Conservation (phyloP, 768 basidiomycete genomes). For the Leccinellum rugosiceps region DNA sequence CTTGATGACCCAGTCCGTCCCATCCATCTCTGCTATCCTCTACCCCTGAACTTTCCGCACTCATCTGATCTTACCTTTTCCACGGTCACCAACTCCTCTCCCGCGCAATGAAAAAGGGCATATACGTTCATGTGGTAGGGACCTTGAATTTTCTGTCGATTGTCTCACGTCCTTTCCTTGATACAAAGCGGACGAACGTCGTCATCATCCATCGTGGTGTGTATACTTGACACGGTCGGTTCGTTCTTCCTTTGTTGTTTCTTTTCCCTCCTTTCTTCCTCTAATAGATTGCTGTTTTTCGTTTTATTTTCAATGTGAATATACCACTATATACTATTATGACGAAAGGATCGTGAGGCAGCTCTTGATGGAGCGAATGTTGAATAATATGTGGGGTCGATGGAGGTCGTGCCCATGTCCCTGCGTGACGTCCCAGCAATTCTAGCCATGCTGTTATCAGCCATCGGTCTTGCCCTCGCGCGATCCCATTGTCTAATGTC, state of each 20-base stretch:
- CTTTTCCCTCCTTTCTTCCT: background rate
- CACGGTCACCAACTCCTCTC: constrained; percentile 13
- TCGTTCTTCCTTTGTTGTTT: constrained; percentile 8
- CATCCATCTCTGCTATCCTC: constrained; percentile 31
- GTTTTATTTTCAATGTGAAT: constrained; percentile 18
- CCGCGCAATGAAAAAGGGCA: constrained; percentile 10
- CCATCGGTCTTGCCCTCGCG: too few species aligned
- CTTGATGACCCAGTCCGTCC: constrained; percentile 36
- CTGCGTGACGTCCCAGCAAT: too few species aligned
- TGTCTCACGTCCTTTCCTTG: constrained; percentile 18
- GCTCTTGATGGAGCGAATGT: too few species aligned
- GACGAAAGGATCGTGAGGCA: background rate
- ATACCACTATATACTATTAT: constrained; percentile 5
- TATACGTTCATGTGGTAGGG: constrained; percentile 28
- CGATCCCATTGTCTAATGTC: too few species aligned
- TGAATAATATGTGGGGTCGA: too few species aligned
- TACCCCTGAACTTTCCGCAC: constrained; percentile 18
- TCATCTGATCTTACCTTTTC: constrained; percentile 22
- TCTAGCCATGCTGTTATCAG: too few species aligned
- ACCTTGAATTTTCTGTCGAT: constrained; percentile 16
- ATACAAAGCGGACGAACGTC: constrained; percentile 19
- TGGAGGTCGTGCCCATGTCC: too few species aligned
- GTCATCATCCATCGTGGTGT: constrained; percentile 2
- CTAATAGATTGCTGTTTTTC: constrained; percentile 6
- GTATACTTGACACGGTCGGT: constrained; percentile 34